phyloP scores from a whole-genome alignment of 2,329 filamentous ascomycete genomes.

The Colletotrichum siamense region DNA sequence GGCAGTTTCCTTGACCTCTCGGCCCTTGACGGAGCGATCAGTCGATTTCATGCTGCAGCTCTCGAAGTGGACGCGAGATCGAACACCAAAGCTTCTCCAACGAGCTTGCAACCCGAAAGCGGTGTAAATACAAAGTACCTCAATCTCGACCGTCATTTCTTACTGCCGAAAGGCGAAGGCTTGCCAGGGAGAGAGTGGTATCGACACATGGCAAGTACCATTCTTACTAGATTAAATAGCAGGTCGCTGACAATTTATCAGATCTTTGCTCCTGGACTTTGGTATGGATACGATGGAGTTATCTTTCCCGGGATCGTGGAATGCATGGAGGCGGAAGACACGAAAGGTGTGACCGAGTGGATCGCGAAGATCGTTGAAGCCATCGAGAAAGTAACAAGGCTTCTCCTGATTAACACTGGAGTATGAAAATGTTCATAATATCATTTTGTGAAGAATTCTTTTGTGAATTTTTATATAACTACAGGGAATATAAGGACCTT shows the following conservation, averaged over 20 bases:
- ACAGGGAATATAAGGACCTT: too few relatives aligned
- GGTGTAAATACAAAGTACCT: background rate
- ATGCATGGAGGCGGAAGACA: background rate
- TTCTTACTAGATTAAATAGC: background rate
- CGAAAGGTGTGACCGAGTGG: background rate
- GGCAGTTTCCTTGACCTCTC: background rate
- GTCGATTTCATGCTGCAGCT: background rate
- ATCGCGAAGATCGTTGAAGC: background rate
- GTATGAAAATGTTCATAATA: background rate
- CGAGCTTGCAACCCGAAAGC: background rate
- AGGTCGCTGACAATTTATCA: background rate
- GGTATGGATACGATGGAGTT: background rate
- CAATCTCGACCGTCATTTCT: background rate
- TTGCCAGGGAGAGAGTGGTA: background rate
- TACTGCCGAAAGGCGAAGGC: background rate
- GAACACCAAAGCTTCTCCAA: background rate
- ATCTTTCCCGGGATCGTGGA: background rate
- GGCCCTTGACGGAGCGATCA: background rate
- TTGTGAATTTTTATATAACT: too few relatives aligned
- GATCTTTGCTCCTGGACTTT: background rate
- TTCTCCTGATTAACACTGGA: background rate
- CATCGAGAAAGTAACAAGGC: background rate
- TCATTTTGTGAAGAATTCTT: too few relatives aligned
- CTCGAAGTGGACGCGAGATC: background rate
- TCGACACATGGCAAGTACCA: background rate